Evolutionary conservation across 1,284 basidiomycete species (phyloP).

Genomic region (Leccinum angustisporum): DNA sequence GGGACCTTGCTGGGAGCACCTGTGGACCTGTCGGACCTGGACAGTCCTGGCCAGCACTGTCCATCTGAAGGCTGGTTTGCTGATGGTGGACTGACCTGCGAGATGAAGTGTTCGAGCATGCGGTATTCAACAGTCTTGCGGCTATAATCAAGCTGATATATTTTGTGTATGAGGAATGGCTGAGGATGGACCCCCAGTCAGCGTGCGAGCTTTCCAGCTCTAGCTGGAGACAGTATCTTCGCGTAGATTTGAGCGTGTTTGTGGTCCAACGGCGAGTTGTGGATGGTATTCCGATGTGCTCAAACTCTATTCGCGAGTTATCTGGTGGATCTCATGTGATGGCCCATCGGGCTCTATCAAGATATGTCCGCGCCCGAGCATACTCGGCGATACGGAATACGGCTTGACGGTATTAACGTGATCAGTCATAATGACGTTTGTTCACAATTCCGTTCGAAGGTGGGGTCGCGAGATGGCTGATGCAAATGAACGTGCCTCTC

Average conservation of each 20-base stretch:
- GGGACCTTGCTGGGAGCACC: too few species aligned
- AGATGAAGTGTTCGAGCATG: too few species aligned
- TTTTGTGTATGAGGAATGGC: too few species aligned
- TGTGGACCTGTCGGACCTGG: too few species aligned
- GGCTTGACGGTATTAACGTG: too few species aligned
- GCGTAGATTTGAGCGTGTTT: constrained; percentile 65
- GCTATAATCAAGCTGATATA: too few species aligned
- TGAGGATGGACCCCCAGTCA: too few species aligned
- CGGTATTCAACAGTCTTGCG: too few species aligned
- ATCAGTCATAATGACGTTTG: constrained; percentile 49
- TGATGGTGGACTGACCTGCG: too few species aligned
- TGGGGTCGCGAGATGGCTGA: background rate
- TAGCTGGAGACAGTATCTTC: constrained; percentile 35
- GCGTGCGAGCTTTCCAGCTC: too few species aligned
- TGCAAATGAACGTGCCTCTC: constrained; percentile 47
- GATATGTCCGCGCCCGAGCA: constrained; percentile 74
- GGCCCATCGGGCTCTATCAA: constrained; percentile 67
- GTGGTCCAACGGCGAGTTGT: constrained; percentile 80
- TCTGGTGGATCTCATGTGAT: background rate
- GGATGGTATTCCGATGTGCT: constrained; percentile 83
- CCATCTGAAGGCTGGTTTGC: too few species aligned
- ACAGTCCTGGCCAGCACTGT: too few species aligned
- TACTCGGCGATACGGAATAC: constrained; percentile 33
- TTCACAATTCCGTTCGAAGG: background rate
- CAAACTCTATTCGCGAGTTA: constrained; percentile 54